Evolutionary conservation across 1,139 yeast genomes (phyloP).

Genomic region (Debaryomycetaceae sp.): DNA sequence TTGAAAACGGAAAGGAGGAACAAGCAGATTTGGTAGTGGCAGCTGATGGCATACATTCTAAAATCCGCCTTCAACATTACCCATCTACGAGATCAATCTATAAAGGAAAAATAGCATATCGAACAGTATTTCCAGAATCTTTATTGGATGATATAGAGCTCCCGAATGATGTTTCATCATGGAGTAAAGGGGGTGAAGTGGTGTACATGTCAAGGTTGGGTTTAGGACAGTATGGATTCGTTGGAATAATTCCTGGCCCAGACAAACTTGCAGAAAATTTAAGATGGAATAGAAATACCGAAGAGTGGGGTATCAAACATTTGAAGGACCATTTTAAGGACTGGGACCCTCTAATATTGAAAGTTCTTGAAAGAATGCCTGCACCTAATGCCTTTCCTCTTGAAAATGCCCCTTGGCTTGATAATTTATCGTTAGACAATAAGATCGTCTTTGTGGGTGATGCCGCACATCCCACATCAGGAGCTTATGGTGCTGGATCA

Average conservation of each 20-base stretch:
- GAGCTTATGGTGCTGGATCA: slow-evolving; percentile 14
- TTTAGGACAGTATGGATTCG: slow-evolving; percentile 12
- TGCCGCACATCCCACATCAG: slow-evolving; percentile 16
- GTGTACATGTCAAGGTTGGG: slow-evolving; percentile 10
- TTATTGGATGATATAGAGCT: slow-evolving; percentile 11
- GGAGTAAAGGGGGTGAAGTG: slow-evolving; percentile 8
- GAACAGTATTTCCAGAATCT: slow-evolving; percentile 12
- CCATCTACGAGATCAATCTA: background rate
- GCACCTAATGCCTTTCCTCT: slow-evolving; percentile 11
- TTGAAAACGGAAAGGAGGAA: slow-evolving; percentile 13
- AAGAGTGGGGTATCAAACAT: slow-evolving; percentile 10
- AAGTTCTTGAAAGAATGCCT: slow-evolving; percentile 10
- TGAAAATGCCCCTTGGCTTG: slow-evolving; percentile 12
- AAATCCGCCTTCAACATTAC: slow-evolving; percentile 3
- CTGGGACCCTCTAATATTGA: slow-evolving; percentile 11
- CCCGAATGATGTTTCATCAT: slow-evolving; percentile 9
- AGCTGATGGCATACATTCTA: slow-evolving; percentile 16
- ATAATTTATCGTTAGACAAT: slow-evolving; percentile 5
- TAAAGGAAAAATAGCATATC: slow-evolving; percentile 4
- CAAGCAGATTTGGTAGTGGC: slow-evolving; percentile 16
- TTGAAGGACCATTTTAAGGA: slow-evolving; percentile 7
- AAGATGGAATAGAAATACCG: slow-evolving; percentile 9
- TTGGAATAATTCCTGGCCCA: slow-evolving; percentile 10
- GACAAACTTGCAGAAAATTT: slow-evolving; percentile 5
- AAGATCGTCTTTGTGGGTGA: slow-evolving; percentile 22